Conservation (phyloP, 805 yeast species). For the Candida pseudoglaebosa region DNA sequence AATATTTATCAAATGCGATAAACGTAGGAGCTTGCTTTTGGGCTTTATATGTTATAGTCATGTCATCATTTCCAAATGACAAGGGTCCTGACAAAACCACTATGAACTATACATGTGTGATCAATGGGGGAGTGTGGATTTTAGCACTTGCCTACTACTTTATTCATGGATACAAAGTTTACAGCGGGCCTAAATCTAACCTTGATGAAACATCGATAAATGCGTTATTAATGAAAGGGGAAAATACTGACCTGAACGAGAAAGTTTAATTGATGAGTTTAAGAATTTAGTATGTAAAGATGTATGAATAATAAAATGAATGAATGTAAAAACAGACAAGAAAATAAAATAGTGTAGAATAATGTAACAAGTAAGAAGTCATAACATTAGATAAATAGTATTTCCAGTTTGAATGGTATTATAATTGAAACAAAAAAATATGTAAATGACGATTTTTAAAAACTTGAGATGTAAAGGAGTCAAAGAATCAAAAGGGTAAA, state of each 20-base stretch:
- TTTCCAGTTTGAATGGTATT: too few species aligned
- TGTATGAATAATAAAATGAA: too few species aligned
- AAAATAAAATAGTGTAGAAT: too few species aligned
- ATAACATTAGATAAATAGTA: too few species aligned
- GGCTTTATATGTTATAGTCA: constrained; percentile 48
- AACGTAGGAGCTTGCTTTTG: constrained; percentile 44
- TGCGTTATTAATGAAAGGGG: not conserved
- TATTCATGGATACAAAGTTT: constrained; percentile 49
- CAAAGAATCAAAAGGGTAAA: too few species aligned
- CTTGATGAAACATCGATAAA: constrained; percentile 11
- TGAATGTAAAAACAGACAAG: too few species aligned
- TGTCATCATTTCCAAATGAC: constrained; percentile 60
- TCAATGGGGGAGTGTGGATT: constrained; percentile 59
- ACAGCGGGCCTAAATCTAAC: constrained; percentile 49
- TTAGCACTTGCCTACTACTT: constrained; percentile 50
- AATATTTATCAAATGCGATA: constrained; percentile 36
- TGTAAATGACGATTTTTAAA: too few species aligned
- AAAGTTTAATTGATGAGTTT: not conserved
- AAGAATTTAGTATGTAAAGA: too few species aligned
- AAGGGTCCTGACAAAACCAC: constrained; percentile 36
- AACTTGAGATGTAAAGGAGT: too few species aligned
- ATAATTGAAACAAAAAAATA: too few species aligned
- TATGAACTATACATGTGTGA: constrained; percentile 71
- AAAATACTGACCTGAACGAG: not conserved
- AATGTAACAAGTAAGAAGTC: too few species aligned